Base-by-base conservation (phyloP, 2,329 filamentous ascomycete species). In the Aspergillus unguis region DNA sequence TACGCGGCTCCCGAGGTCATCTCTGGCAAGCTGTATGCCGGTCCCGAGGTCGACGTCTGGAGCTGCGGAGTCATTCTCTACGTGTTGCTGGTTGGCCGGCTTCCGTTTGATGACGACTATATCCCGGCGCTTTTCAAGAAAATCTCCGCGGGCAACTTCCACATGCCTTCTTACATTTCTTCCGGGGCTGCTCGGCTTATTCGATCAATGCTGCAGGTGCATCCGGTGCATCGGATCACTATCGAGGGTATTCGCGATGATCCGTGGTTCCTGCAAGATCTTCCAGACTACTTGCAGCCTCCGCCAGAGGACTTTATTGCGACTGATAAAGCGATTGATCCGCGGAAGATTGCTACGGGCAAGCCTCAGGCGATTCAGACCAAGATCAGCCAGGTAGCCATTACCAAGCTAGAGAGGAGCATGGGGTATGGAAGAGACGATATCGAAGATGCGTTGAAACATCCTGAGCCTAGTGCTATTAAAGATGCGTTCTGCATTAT, bases 401-500 rank as follows among this genome's bases (percentile, higher is more conserved):
- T 95, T 5, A 88, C 92, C 54, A 97, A 97, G 77, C 87, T 99
- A 48, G 94, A 92, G 65, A 94, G 92, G 75, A 96, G 91, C 1
- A 97, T 99, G 92, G 94, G 94, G 55, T 99, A 99, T 69, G 91
- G 88, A 33, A 92, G 90, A 69, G 87, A 87, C 56, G 94, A 99
- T 76, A 92, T 99, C 48, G 88, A 96, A 68, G 94, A 97, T 71
- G 92, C 94, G 25, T 77, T 99, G 57, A 87, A 88, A 65, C 91
- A 90, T 52, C 85, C 94, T 48, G 94, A 99, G 70, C 94, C 94
- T 9, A 97, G 92, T 53, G 92, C 94, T 8, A 96, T 99, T 78
- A 99, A 99, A 75, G 94, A 99, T 73, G 94, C 94, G 1, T 99
- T 97, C 75, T 86, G 96, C 74, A 99, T 99, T 70, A 90, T 99